Conservation (phyloP, 2,329 filamentous ascomycete species). For the Tolypocladium sp. region DNA sequence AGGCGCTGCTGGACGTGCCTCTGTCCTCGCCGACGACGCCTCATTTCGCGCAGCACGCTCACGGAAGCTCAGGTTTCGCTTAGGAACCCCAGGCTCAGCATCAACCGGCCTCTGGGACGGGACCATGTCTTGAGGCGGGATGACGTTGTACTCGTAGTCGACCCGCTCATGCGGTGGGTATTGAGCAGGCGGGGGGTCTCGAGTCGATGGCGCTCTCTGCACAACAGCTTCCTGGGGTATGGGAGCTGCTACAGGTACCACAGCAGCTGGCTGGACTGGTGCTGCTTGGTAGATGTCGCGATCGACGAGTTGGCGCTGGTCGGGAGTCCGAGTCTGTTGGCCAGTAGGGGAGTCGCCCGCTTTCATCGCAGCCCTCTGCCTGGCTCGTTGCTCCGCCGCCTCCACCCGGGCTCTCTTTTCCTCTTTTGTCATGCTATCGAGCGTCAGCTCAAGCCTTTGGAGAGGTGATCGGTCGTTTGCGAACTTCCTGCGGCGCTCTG, state of each 20-base stretch:
- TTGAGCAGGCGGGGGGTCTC: neutral
- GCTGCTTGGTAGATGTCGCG: neutral
- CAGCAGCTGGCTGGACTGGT: neutral
- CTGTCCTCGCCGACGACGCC: constrained; percentile 21
- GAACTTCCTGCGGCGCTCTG: constrained; percentile 47
- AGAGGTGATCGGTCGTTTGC: constrained; percentile 82
- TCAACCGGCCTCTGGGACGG: constrained; percentile 9
- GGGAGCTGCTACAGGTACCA: neutral
- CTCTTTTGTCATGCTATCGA: constrained; percentile 91
- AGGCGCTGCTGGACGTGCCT: constrained; percentile 14
- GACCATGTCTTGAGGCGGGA: constrained; percentile 11
- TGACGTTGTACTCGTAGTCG: constrained; percentile 9
- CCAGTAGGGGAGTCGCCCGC: constrained; percentile 14
- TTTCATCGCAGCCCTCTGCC: constrained; percentile 46
- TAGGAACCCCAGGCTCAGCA: constrained; percentile 27
- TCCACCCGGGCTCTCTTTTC: constrained; percentile 81
- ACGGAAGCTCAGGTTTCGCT: constrained; percentile 51
- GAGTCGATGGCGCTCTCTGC: neutral
- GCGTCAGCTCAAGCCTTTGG: constrained; percentile 83
- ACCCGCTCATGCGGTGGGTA: neutral
- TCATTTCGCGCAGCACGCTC: constrained; percentile 43
- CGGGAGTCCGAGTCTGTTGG: constrained; percentile 11
- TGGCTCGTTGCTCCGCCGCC: constrained; percentile 67
- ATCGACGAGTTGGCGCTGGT: constrained; percentile 9
- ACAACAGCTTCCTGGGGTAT: neutral